A percentile compares a stretch with the other conserved stretches of the same genome.
Evolutionary conservation across 2,329 filamentous ascomycete genomes (phyloP).

Genomic region (Fusarium newnesense): DNA sequence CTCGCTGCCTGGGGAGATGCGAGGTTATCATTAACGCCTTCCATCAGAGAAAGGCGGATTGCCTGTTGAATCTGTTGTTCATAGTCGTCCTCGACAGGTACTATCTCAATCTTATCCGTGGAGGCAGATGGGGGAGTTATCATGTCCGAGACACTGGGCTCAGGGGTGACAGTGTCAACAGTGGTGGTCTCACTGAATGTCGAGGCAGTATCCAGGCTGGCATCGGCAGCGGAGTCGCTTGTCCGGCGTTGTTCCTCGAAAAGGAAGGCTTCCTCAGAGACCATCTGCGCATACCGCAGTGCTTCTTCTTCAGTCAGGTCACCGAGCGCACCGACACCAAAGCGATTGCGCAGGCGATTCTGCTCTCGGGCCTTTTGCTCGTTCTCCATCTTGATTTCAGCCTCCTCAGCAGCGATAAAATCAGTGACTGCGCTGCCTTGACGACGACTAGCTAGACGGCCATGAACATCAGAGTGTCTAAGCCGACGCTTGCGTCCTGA

Average conservation of each 20-base stretch:
- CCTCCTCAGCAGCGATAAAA: conserved; percentile 87
- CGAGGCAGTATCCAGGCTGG: conserved; percentile 55
- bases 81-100: conserved; percentile 59
- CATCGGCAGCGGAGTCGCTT: conserved; percentile 63
- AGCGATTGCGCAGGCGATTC: conserved; percentile 78
- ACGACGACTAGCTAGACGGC: conserved; percentile 60
- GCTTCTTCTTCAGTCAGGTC: conserved; percentile 74
- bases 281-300: conserved; percentile 71
- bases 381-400: conserved; percentile 81
- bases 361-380: conserved; percentile 73
- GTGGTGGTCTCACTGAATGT: conserved; percentile 54
- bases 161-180: conserved; percentile 63
- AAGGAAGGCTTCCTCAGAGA: conserved; percentile 70
- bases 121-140: conserved; percentile 43
- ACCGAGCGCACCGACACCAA: conserved; percentile 79
- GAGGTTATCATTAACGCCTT: conserved; percentile 60
- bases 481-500: conserved; percentile 81
- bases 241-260: conserved; percentile 66
- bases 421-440: conserved; percentile 77
- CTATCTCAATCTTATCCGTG: conserved; percentile 15
- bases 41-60: conserved; percentile 69
- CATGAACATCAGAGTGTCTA: conserved; percentile 71
- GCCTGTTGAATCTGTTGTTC: conserved; percentile 72
- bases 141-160: conserved; percentile 60
- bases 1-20: conserved; percentile 58